Evolutionary conservation across 2,329 filamentous ascomycete genomes (phyloP), one percentile per base, ranked within the genome.

Genomic region (Fusarium verticillioides): DNA sequence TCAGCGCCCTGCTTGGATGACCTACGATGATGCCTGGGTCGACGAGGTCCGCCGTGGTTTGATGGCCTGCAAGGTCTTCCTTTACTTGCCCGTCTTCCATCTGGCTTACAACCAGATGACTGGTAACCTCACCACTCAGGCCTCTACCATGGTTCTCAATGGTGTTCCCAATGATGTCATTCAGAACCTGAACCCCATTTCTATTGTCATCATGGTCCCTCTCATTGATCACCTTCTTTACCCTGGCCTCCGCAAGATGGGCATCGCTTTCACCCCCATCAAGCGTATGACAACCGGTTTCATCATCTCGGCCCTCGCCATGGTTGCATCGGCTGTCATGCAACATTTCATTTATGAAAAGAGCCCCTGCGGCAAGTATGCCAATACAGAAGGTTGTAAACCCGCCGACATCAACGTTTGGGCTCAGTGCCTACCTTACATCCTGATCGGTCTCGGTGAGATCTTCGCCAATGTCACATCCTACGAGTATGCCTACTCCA

Each of bases 1-100:
- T 4, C 79, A 85, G 71, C 90, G 90, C 61, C 93, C 93, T 1
- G 44, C 62, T 0, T 95, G 92, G 92, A 95, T 95, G 91, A 93
- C 91, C 0, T 95, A 94, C 75, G 93, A 96, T 70, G 94, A 96
- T 75, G 89, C 89, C 59, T 96, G 93, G 93, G 93, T 96, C 39
- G 93, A 94, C 79, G 92, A 95, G 79, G 90, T 95, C 54, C 86
- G 87, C 59, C 91, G 93, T 82, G 93, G 92, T 69, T 84, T 93
- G 63, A 85, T 88, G 75, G 91, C 92, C 63, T 93, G 91, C 84
- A 86, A 88, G 72, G 92, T 94, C 39, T 95, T 93, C 81, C 81
- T 90, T 70, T 94, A 92, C 85, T 88, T 91, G 63, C 92, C 92
- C 44, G 86, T 91, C 72, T 90, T 88, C 82, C 90, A 87, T 84